A percentile compares a stretch with the other conserved stretches of the same genome.
phyloP scores from a whole-genome alignment of 331 rosid species.

The Spiraea crenata region DNA sequence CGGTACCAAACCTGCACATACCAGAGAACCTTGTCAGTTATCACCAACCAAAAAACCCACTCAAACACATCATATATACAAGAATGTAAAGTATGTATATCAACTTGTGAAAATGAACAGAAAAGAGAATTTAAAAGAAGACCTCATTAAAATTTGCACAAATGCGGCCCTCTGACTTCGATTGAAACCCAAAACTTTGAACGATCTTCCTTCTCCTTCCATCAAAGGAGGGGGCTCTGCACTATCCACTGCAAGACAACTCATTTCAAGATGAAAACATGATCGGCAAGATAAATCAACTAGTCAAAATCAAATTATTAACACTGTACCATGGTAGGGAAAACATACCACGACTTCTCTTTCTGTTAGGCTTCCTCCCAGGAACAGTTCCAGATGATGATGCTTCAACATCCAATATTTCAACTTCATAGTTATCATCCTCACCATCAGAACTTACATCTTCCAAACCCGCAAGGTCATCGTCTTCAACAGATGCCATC shows the following conservation, averaged over 20 bases:
- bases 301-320: slow-evolving; percentile 14
- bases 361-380: slow-evolving; percentile 57
- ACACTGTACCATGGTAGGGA: not conserved
- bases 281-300: slow-evolving; percentile 21
- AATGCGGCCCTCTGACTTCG: slow-evolving; percentile 93
- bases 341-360: slow-evolving; percentile 70
- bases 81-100: not conserved
- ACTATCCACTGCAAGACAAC: slow-evolving; percentile 63
- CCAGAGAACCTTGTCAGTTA: not conserved
- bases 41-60: not conserved
- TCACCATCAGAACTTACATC: slow-evolving; percentile 95
- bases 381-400: slow-evolving; percentile 58
- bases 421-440: slow-evolving; percentile 97
- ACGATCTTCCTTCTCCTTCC: slow-evolving; percentile 98
- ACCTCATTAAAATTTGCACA: slow-evolving; percentile 98
- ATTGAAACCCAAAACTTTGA: slow-evolving; percentile 95
- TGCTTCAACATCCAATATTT: slow-evolving; percentile 80
- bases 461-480: slow-evolving; percentile 97
- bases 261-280: slow-evolving; percentile 23
- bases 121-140: slow-evolving; percentile 4
- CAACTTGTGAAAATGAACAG: not conserved
- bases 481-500: slow-evolving; percentile 99
- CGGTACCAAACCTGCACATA: slow-evolving; percentile 86
- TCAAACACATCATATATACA: slow-evolving; percentile 19
- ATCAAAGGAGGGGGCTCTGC: slow-evolving; percentile 83